Percentiles rank a stretch among this genome's conserved stretches.
phyloP scores from a whole-genome alignment of 305 asterid genomes.

The Plantago coronopus region DNA sequence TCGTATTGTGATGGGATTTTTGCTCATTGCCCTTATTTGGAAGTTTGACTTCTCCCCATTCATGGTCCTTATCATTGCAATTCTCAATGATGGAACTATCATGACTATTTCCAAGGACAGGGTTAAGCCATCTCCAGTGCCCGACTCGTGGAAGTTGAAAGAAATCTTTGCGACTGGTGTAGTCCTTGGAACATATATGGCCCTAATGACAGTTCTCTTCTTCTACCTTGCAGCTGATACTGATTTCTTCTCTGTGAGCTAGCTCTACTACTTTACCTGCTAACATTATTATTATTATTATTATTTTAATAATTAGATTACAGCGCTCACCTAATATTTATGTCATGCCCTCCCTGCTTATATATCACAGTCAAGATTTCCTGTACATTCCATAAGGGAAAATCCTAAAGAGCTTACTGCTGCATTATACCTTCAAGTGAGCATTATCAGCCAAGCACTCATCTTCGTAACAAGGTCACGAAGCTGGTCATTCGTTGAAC shows the following conservation, averaged over 20 bases:
- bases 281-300: background rate
- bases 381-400: conserved; percentile 35
- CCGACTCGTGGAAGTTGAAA: conserved; percentile 69
- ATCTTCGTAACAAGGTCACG: conserved; percentile 63
- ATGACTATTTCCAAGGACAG: conserved; percentile 73
- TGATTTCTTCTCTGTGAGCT: conserved; percentile 38
- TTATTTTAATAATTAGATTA: background rate
- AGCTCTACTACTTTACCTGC: background rate
- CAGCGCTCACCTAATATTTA: background rate
- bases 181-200: conserved; percentile 62
- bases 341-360: too few relatives aligned
- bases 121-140: conserved; percentile 63
- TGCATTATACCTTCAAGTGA: conserved; percentile 71
- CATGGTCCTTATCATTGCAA: conserved; percentile 63
- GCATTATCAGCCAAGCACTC: conserved; percentile 62
- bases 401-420: conserved; percentile 46
- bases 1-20: conserved; percentile 66
- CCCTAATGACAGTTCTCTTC: conserved; percentile 56
- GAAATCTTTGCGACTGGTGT: conserved; percentile 62
- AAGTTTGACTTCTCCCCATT: conserved; percentile 67
- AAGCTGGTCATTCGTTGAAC: conserved; percentile 59
- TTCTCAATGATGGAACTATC: conserved; percentile 67
- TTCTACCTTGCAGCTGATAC: conserved; percentile 54
- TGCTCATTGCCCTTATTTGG: conserved; percentile 67
- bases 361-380: conserved; percentile 30